Percentiles rank a stretch among this genome's conserved stretches.
These are phyloP conservation scores for Fusarium humuli DNA, from an alignment of 2,329 filamentous ascomycete species.

Conservation along the genomic window DNA sequence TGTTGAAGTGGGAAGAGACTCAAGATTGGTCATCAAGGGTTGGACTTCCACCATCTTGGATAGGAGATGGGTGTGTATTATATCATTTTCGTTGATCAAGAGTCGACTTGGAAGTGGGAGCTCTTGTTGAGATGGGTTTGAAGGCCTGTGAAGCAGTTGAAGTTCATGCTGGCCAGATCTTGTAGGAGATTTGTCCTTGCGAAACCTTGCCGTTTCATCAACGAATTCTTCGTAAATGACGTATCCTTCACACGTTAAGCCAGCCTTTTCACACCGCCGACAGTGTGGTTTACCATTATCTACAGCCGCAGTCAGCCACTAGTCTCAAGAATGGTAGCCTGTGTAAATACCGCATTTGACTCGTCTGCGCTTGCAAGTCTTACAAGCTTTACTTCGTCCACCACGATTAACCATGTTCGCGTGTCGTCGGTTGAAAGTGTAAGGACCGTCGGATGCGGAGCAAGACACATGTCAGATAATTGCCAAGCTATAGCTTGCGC, in stretches of 20 bases:
- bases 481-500: slow-evolving; percentile 24
- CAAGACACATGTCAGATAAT: slow-evolving; percentile 5
- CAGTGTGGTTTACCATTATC: slow-evolving; percentile 23
- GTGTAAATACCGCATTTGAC: slow-evolving; percentile 23
- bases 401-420: slow-evolving; percentile 24
- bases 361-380: slow-evolving; percentile 25
- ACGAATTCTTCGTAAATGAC: slow-evolving; percentile 8
- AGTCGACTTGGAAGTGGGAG: rapidly evolving
- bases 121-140: not conserved
- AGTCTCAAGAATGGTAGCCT: no score
- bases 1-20: not conserved
- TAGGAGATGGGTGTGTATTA: slow-evolving; percentile 14
- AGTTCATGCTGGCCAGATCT: not conserved
- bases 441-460: not conserved
- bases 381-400: slow-evolving; percentile 27
- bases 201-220: slow-evolving; percentile 14
- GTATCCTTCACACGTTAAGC: slow-evolving; percentile 12
- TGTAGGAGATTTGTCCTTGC: rapidly evolving
- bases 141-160: rapidly evolving
- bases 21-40: slow-evolving; percentile 10
- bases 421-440: not conserved
- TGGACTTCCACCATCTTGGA: slow-evolving; percentile 11
- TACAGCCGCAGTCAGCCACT: not conserved
- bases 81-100: not conserved
- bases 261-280: slow-evolving; percentile 13